These are phyloP conservation scores for Microcyclospora tardicrescens DNA, from an alignment of 2,329 filamentous ascomycete genomes.

Conservation along the genomic window DNA sequence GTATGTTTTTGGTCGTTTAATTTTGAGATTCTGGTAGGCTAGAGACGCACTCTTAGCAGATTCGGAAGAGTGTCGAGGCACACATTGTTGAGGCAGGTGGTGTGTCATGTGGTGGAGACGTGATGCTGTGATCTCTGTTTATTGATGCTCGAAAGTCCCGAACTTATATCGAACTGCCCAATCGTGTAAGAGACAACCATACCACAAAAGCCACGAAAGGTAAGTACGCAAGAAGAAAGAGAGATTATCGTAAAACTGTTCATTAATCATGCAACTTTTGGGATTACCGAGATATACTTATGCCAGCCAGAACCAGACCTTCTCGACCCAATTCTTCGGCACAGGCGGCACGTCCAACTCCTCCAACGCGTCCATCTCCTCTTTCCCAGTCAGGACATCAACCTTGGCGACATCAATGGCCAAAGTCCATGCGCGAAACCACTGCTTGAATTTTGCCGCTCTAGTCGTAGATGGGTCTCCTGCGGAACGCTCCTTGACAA, in stretches of 20 bases:
- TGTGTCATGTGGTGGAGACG: background rate
- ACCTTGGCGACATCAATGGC: constrained; percentile 24
- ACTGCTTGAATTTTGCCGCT: constrained; percentile 13
- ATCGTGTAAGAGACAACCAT: no score
- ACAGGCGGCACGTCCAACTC: constrained; percentile 27
- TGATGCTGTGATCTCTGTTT: background rate
- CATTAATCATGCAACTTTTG: no score
- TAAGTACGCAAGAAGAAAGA: no score
- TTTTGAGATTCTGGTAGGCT: background rate
- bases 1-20: constrained; percentile 2
- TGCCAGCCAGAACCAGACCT: constrained; percentile 35
- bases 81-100: background rate
- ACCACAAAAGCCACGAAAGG: no score
- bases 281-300: constrained; percentile 7
- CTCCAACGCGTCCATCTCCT: constrained; percentile 33
- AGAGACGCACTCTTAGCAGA: background rate
- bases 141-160: no score
- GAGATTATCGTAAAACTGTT: no score
- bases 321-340: constrained; percentile 31
- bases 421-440: constrained; percentile 22
- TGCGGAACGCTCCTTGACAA: constrained; percentile 3
- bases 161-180: no score
- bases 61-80: background rate
- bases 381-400: constrained; percentile 34
- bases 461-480: background rate